Evolutionary conservation across 225 moss, liverwort and hornwort genomes (phyloP).

Genomic region (Lunularia cruciata): DNA sequence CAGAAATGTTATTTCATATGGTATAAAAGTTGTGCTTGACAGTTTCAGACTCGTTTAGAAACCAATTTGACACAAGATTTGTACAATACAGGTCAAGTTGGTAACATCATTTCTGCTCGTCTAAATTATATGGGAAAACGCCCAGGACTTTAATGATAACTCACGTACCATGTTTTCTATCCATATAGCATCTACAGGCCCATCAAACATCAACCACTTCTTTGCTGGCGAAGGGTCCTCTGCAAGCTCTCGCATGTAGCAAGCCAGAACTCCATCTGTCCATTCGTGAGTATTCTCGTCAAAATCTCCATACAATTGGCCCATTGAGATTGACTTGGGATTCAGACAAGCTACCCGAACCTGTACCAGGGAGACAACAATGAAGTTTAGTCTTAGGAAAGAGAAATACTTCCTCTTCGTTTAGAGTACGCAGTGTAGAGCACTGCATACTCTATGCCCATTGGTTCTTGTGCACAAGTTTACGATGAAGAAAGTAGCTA

Average conservation of each 20-base stretch:
- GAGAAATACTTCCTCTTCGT: not conserved
- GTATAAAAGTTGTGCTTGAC: no score
- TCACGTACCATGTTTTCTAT: slow-evolving; percentile 82
- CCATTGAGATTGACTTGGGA: slow-evolving; percentile 92
- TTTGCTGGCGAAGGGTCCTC: slow-evolving; percentile 57
- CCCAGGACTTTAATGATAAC: no score
- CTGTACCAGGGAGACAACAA: slow-evolving; percentile 21
- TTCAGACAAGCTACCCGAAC: slow-evolving; percentile 80
- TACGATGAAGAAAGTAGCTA: not conserved
- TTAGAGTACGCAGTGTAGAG: not conserved
- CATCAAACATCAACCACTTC: slow-evolving; percentile 96
- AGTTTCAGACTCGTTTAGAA: no score
- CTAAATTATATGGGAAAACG: no score
- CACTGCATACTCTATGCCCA: no score
- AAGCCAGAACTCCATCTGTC: slow-evolving; percentile 88
- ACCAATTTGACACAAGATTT: no score
- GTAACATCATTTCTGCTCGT: no score
- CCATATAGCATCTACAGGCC: slow-evolving; percentile 90
- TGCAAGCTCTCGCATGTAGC: slow-evolving; percentile 78
- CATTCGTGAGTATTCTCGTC: slow-evolving; percentile 87
- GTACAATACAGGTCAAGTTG: no score
- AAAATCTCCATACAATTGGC: slow-evolving; percentile 81
- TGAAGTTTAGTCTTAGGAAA: not conserved
- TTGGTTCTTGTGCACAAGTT: not conserved
- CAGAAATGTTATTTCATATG: no score